Evolutionary conservation across 179 eudicot species (phyloP).

Genomic region (Drosera spatulata): DNA sequence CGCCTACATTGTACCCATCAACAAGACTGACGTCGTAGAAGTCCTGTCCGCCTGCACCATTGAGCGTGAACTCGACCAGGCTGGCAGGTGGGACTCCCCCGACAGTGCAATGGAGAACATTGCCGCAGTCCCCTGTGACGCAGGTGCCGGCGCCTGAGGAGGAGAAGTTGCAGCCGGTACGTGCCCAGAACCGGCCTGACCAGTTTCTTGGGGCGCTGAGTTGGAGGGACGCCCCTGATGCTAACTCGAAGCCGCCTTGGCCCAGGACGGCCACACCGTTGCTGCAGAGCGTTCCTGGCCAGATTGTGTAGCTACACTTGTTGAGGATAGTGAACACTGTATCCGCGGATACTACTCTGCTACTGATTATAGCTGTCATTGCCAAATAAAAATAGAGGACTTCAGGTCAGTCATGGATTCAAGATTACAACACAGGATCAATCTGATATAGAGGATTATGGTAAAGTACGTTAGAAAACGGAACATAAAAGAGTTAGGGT

Average conservation of each 20-base stretch:
- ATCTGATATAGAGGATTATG: too few species aligned
- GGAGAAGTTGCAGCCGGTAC: conserved; percentile 67
- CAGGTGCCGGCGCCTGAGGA: conserved; percentile 37
- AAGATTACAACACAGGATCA: too few species aligned
- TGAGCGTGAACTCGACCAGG: conserved; percentile 62
- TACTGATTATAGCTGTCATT: too few species aligned
- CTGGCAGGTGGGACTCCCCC: conserved; percentile 63
- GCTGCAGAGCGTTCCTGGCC: conserved; percentile 72
- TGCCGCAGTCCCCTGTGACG: conserved; percentile 68
- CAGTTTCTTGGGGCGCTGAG: conserved; percentile 47
- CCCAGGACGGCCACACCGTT: conserved; percentile 29
- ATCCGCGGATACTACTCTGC: conserved; percentile 3
- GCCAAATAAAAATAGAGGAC: too few species aligned
- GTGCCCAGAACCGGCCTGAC: conserved; percentile 85
- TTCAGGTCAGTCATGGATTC: too few species aligned
- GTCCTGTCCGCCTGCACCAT: conserved; percentile 28
- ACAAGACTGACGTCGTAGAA: conserved; percentile 84
- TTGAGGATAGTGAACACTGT: conserved; percentile 48
- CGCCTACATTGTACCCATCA: conserved; percentile 66
- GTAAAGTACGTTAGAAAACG: too few species aligned
- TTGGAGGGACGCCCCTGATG: conserved; percentile 32
- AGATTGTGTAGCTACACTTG: conserved; percentile 48
- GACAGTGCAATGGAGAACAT: conserved; percentile 32
- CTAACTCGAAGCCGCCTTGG: conserved; percentile 38
- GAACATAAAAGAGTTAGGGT: too few species aligned